Percentiles rank a stretch among this genome's conserved stretches.
Conservation (phyloP, 1,284 basidiomycete genomes). For the Entoloma clypeatum region DNA sequence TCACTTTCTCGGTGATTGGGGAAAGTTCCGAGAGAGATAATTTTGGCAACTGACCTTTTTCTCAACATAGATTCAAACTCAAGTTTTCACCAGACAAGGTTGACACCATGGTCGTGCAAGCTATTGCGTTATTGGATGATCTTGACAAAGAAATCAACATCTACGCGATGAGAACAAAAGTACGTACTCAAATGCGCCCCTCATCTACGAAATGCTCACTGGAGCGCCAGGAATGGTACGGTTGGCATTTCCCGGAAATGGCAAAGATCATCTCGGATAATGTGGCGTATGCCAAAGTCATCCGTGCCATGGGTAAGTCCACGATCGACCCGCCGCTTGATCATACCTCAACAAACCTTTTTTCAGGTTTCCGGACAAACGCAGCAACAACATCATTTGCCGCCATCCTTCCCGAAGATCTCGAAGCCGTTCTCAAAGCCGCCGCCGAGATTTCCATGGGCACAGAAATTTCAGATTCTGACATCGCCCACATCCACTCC, state of each 20-base stretch:
- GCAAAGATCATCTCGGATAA: conserved; percentile 98
- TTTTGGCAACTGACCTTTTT: conserved; percentile 2
- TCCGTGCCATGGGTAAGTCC: conserved; percentile 76
- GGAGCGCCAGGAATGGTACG: conserved; percentile 99
- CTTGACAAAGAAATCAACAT: conserved; percentile 99
- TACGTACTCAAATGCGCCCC: too few species aligned
- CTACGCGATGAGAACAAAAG: conserved; percentile 98
- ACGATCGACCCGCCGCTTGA: background rate
- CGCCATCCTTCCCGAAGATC: conserved; percentile 90
- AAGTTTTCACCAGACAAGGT: conserved; percentile 99
- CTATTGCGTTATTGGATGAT: conserved; percentile 97
- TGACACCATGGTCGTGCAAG: conserved; percentile 99
- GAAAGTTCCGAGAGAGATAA: too few species aligned
- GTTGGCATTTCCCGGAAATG: conserved; percentile 99
- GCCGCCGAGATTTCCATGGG: conserved; percentile 98
- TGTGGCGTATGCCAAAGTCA: conserved; percentile 91
- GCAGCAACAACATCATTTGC: conserved; percentile 84
- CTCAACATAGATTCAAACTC: conserved; percentile 80
- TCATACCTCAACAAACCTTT: conserved; percentile 12
- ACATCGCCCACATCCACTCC: conserved; percentile 92
- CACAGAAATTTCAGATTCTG: conserved; percentile 95
- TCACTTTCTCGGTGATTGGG: conserved; percentile 89
- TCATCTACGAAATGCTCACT: too few species aligned
- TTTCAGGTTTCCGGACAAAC: conserved; percentile 89
- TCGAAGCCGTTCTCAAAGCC: conserved; percentile 87